Conservation (phyloP, 2,329 filamentous ascomycete species). For the Diaporthe capsici region DNA sequence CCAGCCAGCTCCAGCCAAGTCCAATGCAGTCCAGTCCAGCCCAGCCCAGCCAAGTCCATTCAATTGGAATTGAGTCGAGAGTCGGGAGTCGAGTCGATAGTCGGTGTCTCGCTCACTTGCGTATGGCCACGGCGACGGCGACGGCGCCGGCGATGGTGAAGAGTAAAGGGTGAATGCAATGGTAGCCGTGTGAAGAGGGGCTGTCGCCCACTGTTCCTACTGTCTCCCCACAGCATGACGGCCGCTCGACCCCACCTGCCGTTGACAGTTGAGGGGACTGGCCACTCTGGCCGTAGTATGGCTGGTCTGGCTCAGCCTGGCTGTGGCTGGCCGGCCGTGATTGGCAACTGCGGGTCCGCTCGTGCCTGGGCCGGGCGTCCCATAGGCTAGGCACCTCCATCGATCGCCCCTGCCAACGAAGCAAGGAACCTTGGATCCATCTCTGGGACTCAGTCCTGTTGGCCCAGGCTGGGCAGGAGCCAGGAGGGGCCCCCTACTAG, state of each 20-base stretch:
- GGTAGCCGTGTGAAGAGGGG: background rate
- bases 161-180: background rate
- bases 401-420: slow-evolving; percentile 26
- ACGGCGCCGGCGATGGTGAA: background rate
- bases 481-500: slow-evolving; percentile 20
- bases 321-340: slow-evolving; percentile 8
- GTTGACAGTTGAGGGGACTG: slow-evolving; percentile 27
- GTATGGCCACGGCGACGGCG: background rate
- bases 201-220: background rate
- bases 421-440: slow-evolving; percentile 19
- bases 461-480: slow-evolving; percentile 19
- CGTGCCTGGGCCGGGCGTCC: background rate
- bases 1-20: background rate
- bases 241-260: slow-evolving; percentile 13
- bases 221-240: background rate
- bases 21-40: background rate
- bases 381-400: slow-evolving; percentile 15
- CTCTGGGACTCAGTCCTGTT: background rate
- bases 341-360: slow-evolving; percentile 15
- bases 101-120: background rate
- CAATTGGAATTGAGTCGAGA: background rate
- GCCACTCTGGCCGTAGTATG: slow-evolving; percentile 16
- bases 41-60: background rate
- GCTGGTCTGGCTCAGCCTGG: slow-evolving; percentile 18
- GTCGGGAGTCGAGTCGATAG: background rate